Conservation (phyloP, 148 eudicot species). For the Hydrangea macrophylla region DNA sequence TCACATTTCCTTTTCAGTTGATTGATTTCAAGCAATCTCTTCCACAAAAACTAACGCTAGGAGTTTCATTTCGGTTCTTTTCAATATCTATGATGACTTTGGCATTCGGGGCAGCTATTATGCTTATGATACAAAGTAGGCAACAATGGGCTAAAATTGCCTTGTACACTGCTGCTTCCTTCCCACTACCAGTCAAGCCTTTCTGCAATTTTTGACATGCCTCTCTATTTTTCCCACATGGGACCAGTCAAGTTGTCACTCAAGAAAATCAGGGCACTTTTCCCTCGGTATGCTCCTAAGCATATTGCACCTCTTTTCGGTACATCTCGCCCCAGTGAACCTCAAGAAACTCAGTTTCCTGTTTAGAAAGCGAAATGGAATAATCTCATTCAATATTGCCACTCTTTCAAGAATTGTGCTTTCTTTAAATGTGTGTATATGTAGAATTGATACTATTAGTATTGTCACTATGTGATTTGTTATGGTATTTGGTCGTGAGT, state of each 20-base stretch:
- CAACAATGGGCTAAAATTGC: constrained; percentile 3
- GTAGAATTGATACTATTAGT: no score
- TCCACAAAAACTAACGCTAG: constrained; percentile 4
- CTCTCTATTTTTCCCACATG: background rate
- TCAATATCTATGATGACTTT: constrained; percentile 5
- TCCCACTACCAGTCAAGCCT: constrained; percentile 6
- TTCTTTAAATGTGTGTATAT: no score
- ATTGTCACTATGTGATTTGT: no score
- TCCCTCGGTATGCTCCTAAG: background rate
- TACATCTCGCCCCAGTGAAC: no score
- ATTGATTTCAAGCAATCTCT: constrained; percentile 2
- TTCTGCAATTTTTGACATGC: background rate
- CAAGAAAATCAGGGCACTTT: background rate
- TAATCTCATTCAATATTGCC: no score
- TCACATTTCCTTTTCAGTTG: constrained; percentile 2
- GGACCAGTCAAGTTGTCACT: background rate
- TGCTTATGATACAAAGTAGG: background rate
- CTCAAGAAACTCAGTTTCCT: no score
- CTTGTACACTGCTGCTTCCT: background rate
- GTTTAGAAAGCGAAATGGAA: no score
- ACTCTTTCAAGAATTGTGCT: no score
- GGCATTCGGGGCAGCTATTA: constrained; percentile 3
- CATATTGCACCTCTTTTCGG: no score
- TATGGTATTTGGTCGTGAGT: no score
- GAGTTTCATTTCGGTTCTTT: background rate